Base-by-base conservation (phyloP, 768 basidiomycete species). In the Tricholoma sp. region DNA sequence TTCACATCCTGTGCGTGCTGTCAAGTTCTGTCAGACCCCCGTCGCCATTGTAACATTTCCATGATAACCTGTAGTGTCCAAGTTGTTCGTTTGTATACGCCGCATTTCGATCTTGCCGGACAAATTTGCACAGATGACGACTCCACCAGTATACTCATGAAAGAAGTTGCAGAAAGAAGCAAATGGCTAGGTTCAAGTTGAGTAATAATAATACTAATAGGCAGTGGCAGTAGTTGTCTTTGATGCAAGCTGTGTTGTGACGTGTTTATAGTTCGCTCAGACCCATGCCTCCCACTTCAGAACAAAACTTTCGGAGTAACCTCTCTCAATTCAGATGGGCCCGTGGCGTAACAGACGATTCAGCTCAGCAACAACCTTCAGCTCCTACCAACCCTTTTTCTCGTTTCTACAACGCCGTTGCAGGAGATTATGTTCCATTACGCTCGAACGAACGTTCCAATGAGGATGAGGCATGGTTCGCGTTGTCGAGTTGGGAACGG, bases 391-490 rank as follows among this genome's bases (percentile, higher is more conserved):
- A 89, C 66, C 85, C 91, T 3, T 94, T 98, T 69, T 83, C 89
- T 11, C 80, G 93, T 27, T 91, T 95, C 69, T 96, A 95, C 74
- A 89, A 84, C 57, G 83, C 89, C 16, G 78, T 98, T 51, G 89
- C 89, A 8, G 87, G 87, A 11, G 85, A 88, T 61, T 97, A 97
- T 66, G 85, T 98, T 50, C 97, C 96, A 0, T 75, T 98, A 59
- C 80, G 92, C 39, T 89, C 88, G 2, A 83, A 68, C 59, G 92
- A 93, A 62, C 80, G 84, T 45, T 88, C 88, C 29, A 94, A 93
- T 70, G 95, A 99, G 69, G 96, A 98, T 64, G 94, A 98, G 67
- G 95, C 96, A 2, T 96, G 89, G 81, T 92, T 97, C 72, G 88
- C 90, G 43, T 74, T 95, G 37, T 89, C 89, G 54, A 80, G 94